These are phyloP conservation scores for cucumber (Cucumis sativus) DNA, from an alignment of 306 rosid genomes.

Conservation along the genomic window Cucumber_9930_V3 NC_026660.2:28583501-28584000, in stretches of 20 bases:
- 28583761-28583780: conserved; percentile 51
- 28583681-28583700: not conserved
- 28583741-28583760: not conserved
- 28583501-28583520: not conserved
- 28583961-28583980: not conserved
- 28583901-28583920: not conserved
- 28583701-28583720: not conserved
- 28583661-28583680: not conserved
- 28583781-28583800: conserved; percentile 91
- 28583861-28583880: conserved; percentile 54
- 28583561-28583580: conserved; percentile 87
- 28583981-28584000: conserved; percentile 36
- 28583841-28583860: conserved; percentile 68
- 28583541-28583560: conserved; percentile 86
- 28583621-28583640: not conserved
- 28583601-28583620: conserved; percentile 37
- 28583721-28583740: not conserved
- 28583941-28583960: not conserved
- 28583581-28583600: conserved; percentile 84
- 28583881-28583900: conserved; percentile 12
- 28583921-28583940: not conserved
- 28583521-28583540: conserved; percentile 24
- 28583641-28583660: not conserved
- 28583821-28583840: conserved; percentile 58
- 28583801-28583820: conserved; percentile 90